These are phyloP conservation scores for Aspergillus pseudoviridinutans DNA, from an alignment of 2,329 filamentous ascomycete genomes.

Conservation along the genomic window DNA sequence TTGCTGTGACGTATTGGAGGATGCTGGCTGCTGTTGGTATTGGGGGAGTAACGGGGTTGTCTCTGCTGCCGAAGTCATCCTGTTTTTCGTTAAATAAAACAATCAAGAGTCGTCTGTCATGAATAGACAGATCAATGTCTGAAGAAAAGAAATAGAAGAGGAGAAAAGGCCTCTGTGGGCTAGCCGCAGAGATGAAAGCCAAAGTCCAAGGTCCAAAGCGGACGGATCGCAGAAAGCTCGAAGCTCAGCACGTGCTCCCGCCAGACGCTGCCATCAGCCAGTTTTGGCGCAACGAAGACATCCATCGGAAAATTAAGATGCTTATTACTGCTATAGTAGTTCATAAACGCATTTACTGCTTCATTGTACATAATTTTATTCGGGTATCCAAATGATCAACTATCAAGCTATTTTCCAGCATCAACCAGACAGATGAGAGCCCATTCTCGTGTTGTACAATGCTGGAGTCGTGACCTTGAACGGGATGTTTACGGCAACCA, in stretches of 20 bases:
- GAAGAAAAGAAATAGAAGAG: conserved; percentile 5
- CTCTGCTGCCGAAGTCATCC: conserved; percentile 39
- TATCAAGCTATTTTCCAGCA: not conserved
- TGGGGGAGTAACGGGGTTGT: conserved; percentile 40
- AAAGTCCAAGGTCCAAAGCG: not conserved
- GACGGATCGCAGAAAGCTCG: conserved; percentile 11
- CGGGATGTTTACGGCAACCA: not conserved
- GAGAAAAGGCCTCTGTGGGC: not conserved
- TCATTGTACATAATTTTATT: not conserved
- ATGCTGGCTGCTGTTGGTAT: conserved; percentile 23
- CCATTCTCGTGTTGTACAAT: not conserved
- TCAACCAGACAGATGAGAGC: not conserved
- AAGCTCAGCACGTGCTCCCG: conserved; percentile 22
- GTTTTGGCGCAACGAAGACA: not conserved
- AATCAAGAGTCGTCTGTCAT: conserved; percentile 15
- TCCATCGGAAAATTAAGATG: too few species aligned
- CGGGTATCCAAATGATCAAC: not conserved
- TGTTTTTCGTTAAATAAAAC: conserved; percentile 5
- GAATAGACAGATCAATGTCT: conserved; percentile 7
- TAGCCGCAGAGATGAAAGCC: not conserved
- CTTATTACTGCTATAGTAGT: not conserved
- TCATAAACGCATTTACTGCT: not conserved
- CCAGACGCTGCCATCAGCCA: conserved; percentile 5
- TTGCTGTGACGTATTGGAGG: conserved; percentile 38
- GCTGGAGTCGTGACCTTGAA: not conserved